Conservation (phyloP, 495 filamentous ascomycete genomes). For the Daldinia decipiens region DNA sequence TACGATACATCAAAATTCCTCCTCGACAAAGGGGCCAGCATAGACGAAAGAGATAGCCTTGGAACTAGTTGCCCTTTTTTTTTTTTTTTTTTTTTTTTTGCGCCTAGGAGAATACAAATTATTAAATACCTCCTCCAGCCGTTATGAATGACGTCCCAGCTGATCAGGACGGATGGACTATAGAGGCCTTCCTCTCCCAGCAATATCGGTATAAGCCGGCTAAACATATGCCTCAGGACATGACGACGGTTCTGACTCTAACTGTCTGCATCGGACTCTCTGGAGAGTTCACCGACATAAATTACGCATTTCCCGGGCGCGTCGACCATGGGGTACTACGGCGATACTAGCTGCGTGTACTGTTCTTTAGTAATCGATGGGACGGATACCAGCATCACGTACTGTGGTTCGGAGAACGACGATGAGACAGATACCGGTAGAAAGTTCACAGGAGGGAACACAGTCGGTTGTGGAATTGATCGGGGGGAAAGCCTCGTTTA, state of each 20-base stretch:
- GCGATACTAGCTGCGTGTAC: not conserved
- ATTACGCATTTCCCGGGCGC: not conserved
- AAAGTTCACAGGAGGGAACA: not conserved
- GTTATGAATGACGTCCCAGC: too few relatives aligned
- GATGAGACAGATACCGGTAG: not conserved
- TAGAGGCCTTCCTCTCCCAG: too few relatives aligned
- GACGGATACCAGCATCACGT: too few relatives aligned
- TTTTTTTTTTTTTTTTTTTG: not conserved
- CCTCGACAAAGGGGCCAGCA: not conserved
- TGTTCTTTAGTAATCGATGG: too few relatives aligned
- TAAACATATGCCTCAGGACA: too few relatives aligned
- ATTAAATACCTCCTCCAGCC: not conserved
- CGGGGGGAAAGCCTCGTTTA: not conserved
- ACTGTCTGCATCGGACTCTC: not conserved
- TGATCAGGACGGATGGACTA: too few relatives aligned
- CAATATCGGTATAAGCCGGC: too few relatives aligned
- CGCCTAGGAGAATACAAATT: not conserved
- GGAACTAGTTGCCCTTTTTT: not conserved
- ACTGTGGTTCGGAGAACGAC: too few relatives aligned
- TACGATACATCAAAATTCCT: not conserved
- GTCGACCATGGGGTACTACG: not conserved
- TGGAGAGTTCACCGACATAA: not conserved
- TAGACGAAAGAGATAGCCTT: not conserved
- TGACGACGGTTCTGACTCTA: too few relatives aligned
- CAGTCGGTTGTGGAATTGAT: not conserved